Evolutionary conservation across 2,329 filamentous ascomycete species (phyloP).

Genomic region (Pseudogymnoascus pannorum): DNA sequence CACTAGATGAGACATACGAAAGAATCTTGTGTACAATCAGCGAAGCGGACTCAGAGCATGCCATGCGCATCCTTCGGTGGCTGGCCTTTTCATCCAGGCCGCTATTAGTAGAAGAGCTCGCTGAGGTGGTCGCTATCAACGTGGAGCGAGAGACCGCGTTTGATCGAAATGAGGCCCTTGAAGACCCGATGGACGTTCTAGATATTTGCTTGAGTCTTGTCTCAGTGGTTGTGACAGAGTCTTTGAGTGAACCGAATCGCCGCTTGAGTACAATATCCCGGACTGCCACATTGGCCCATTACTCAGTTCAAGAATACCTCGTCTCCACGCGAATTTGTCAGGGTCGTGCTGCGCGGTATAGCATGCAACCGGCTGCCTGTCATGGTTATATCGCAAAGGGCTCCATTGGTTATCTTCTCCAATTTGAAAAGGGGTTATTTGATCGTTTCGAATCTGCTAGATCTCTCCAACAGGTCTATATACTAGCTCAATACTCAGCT

Average conservation of each 20-base stretch:
- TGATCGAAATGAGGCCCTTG: conserved; percentile 23
- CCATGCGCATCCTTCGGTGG: conserved; percentile 24
- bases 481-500: conserved; percentile 21
- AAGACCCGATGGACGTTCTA: conserved; percentile 21
- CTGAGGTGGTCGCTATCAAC: conserved; percentile 27
- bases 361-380: conserved; percentile 15
- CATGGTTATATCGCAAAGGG: conserved; percentile 17
- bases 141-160: conserved; percentile 18
- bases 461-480: conserved; percentile 11
- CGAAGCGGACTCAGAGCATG: conserved; percentile 15
- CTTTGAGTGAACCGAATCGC: not conserved
- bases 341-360: conserved; percentile 1
- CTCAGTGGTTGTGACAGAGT: not conserved
- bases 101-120: conserved; percentile 23
- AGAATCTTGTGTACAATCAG: conserved; percentile 24
- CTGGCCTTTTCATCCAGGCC: conserved; percentile 23
- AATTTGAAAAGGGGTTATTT: conserved; percentile 10
- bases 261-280: conserved; percentile 14
- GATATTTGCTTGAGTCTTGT: too few relatives aligned
- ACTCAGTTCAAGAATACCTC: conserved; percentile 28
- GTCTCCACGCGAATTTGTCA: conserved; percentile 18
- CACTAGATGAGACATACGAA: conserved; percentile 24
- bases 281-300: conserved; percentile 24
- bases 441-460: not conserved
- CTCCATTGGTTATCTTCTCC: conserved; percentile 23